Conservation (phyloP, 768 basidiomycete genomes). For the Phaeolepiota aurea region DNA sequence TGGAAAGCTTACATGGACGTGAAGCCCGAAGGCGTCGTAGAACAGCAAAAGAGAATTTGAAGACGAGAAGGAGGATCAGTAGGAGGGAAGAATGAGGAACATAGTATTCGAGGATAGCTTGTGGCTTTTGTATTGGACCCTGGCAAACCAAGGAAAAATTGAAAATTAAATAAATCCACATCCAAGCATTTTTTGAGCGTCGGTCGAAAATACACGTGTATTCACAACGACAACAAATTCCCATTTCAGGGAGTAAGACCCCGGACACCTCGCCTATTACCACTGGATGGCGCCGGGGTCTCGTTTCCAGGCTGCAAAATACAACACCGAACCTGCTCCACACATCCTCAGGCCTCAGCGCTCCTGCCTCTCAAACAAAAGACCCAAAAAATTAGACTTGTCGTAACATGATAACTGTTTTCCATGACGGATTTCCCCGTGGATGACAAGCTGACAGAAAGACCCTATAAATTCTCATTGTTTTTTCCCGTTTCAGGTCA, state of each 20-base stretch:
- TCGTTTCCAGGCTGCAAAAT: neutral
- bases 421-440: no score
- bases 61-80: slow-evolving; percentile 13
- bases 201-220: slow-evolving; percentile 76
- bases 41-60: neutral
- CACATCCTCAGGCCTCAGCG: no score
- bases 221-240: slow-evolving; percentile 39
- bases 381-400: no score
- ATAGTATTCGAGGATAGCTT: slow-evolving; percentile 19
- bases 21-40: neutral
- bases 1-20: slow-evolving; percentile 1
- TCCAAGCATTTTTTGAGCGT: slow-evolving; percentile 33
- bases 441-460: no score
- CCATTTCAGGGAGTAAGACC: slow-evolving; percentile 23
- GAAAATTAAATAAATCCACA: slow-evolving; percentile 41
- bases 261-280: slow-evolving; percentile 6
- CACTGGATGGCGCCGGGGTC: neutral
- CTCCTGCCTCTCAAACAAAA: no score
- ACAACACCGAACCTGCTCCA: neutral
- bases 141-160: slow-evolving; percentile 41
- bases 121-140: slow-evolving; percentile 45
- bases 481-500: no score
- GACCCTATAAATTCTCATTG: no score
- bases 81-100: slow-evolving; percentile 16
- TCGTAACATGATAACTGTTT: no score